phyloP scores from a whole-genome alignment of 129 eudicot species.

The Arctium minus region DNA sequence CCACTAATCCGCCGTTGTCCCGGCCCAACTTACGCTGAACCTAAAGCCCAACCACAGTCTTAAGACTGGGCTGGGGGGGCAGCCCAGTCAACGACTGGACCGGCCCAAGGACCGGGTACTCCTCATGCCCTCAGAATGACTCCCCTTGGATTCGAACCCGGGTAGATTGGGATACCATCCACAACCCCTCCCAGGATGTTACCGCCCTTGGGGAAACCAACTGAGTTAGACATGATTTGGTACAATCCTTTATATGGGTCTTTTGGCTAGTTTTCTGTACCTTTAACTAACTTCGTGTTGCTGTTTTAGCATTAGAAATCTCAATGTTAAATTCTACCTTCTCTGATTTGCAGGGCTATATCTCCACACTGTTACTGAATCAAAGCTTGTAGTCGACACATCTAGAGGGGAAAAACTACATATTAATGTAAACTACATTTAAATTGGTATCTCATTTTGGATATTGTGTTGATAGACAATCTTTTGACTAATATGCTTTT shows the following conservation, averaged over 20 bases:
- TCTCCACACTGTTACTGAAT: slow-evolving; percentile 78
- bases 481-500: background rate
- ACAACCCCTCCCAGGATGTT: too few species aligned
- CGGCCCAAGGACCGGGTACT: too few species aligned
- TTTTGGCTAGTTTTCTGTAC: background rate
- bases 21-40: too few species aligned
- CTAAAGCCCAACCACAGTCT: too few species aligned
- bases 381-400: slow-evolving; percentile 94
- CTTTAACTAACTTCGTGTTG: background rate
- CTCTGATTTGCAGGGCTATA: slow-evolving; percentile 63
- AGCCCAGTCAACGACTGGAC: too few species aligned
- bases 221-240: background rate
- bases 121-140: too few species aligned
- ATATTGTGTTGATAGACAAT: background rate
- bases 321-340: background rate
- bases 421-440: slow-evolving; percentile 56
- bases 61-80: too few species aligned
- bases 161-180: too few species aligned
- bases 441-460: background rate
- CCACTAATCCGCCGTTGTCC: too few species aligned
- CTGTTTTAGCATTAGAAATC: background rate
- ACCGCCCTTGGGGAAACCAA: background rate
- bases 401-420: slow-evolving; percentile 91
- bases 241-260: background rate
- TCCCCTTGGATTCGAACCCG: too few species aligned